These are phyloP conservation scores for Senecio squalidus DNA, from an alignment of 140 eudicot genomes.

Conservation along the genomic window DNA sequence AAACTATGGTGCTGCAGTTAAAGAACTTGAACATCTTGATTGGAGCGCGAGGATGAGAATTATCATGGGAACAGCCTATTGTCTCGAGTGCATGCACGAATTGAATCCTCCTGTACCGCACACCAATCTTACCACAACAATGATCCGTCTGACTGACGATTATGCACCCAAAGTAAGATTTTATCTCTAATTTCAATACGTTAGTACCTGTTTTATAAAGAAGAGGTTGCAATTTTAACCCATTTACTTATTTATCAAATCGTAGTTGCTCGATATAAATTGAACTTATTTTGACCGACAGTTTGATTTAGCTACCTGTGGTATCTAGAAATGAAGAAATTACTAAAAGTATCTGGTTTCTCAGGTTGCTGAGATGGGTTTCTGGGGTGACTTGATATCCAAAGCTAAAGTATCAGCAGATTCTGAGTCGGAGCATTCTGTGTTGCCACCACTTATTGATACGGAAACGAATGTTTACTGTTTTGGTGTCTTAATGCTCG, in stretches of 20 bases:
- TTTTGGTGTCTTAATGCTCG: conserved; percentile 82
- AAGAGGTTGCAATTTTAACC: not conserved
- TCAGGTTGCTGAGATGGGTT: conserved; percentile 60
- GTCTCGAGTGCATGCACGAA: conserved; percentile 86
- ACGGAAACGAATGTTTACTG: conserved; percentile 57
- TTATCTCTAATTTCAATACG: not conserved
- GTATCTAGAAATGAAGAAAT: conserved; percentile 2
- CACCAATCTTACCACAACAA: conserved; percentile 40
- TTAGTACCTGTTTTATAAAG: not conserved
- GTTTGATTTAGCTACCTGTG: not conserved
- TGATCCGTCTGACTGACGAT: conserved; percentile 72
- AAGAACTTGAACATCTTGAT: conserved; percentile 88
- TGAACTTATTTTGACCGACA: not conserved
- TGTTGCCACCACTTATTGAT: conserved; percentile 48
- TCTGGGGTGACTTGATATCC: conserved; percentile 47
- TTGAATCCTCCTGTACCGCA: conserved; percentile 66
- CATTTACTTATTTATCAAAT: not conserved
- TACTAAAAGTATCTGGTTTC: not conserved
- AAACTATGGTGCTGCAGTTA: conserved; percentile 35
- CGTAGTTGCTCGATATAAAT: not conserved
- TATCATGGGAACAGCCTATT: conserved; percentile 87
- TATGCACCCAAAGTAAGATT: conserved; percentile 87
- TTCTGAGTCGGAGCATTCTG: conserved; percentile 43
- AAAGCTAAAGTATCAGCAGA: conserved; percentile 31
- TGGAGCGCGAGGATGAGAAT: conserved; percentile 82